These are phyloP conservation scores for Kregervanrija fluxuum DNA, from an alignment of 805 yeast genomes.

Conservation along the genomic window DNA sequence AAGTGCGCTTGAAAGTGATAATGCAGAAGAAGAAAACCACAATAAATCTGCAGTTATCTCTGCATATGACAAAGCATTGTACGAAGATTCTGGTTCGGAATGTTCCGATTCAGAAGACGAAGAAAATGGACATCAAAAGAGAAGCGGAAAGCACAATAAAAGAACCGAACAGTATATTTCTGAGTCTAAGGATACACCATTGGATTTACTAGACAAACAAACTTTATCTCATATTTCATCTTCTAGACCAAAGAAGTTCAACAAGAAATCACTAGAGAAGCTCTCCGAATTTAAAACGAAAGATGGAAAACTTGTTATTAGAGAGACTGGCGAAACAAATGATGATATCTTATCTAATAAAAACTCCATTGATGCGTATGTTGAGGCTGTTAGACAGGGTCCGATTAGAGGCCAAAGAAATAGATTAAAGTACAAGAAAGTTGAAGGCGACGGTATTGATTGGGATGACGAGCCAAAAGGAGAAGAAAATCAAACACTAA, in stretches of 20 bases:
- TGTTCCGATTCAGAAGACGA: conserved; percentile 41
- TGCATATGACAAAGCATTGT: conserved; percentile 88
- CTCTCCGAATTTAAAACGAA: conserved; percentile 40
- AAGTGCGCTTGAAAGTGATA: conserved; percentile 13
- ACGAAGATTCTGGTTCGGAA: conserved; percentile 63
- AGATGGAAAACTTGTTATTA: conserved; percentile 65
- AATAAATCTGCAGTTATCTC: conserved; percentile 49
- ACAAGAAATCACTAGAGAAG: conserved; percentile 34
- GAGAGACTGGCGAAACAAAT: conserved; percentile 44
- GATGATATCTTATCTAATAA: conserved; percentile 36
- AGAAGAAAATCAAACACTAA: background rate
- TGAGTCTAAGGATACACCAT: conserved; percentile 67
- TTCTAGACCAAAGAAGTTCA: conserved; percentile 63
- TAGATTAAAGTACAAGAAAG: conserved; percentile 71
- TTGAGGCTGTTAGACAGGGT: conserved; percentile 88
- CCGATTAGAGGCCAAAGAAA: conserved; percentile 93
- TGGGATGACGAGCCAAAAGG: conserved; percentile 30
- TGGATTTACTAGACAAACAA: conserved; percentile 81
- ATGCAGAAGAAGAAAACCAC: conserved; percentile 13
- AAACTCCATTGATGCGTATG: conserved; percentile 80
- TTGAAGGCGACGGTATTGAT: conserved; percentile 48
- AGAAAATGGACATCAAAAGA: conserved; percentile 10
- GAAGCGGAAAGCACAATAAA: conserved; percentile 13
- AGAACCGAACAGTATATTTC: conserved; percentile 59
- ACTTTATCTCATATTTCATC: conserved; percentile 86